Evolutionary conservation across 257 asterid genomes (phyloP).

Genomic region (Solanum arcanum): DNA sequence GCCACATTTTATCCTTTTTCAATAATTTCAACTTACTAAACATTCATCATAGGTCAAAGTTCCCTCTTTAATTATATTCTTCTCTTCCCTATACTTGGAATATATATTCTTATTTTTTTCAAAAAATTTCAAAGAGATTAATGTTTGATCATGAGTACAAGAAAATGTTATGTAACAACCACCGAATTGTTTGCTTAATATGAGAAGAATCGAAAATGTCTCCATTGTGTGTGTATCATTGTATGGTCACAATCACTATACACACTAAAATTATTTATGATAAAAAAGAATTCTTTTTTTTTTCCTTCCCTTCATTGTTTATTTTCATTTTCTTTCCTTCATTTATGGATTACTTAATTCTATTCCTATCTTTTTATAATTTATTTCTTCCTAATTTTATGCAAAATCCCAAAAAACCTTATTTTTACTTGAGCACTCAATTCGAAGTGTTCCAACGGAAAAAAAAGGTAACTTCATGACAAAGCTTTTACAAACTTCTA

Average conservation of each 20-base stretch:
- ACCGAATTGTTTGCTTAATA: background rate
- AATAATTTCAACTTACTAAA: no score
- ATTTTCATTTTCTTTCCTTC: background rate
- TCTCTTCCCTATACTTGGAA: background rate
- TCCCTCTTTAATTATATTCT: background rate
- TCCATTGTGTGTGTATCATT: background rate
- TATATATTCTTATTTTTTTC: background rate
- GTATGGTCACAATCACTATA: background rate
- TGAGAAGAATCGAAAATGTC: constrained; percentile 1
- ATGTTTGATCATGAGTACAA: background rate
- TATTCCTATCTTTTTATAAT: background rate
- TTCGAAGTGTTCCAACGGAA: background rate
- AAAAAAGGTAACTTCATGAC: background rate
- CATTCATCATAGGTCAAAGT: background rate
- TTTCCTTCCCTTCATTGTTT: background rate
- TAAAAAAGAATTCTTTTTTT: background rate
- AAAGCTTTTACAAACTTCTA: background rate
- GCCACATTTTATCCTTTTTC: constrained; percentile 39
- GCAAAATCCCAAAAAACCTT: background rate
- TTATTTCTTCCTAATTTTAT: background rate
- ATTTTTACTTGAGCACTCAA: background rate
- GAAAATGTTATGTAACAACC: background rate
- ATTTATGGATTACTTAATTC: background rate
- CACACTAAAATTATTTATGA: background rate
- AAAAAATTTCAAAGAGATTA: background rate